Conservation (phyloP, 2,329 filamentous ascomycete species). For the Neodidymelliopsis sp. region DNA sequence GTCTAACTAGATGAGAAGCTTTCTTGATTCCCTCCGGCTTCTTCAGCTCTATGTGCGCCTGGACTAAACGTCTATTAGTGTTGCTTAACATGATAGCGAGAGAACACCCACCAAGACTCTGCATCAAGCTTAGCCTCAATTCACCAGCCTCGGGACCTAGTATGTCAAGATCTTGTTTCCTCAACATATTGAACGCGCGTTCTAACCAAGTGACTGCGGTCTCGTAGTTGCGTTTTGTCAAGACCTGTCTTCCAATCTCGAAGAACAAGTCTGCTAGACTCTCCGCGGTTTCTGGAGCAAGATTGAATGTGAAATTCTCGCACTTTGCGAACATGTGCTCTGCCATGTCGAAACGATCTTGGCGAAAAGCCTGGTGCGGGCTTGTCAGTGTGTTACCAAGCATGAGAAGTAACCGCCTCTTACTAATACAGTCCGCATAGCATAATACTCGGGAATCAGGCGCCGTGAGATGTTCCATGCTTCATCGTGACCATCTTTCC, state of each 20-base stretch:
- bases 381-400: background rate
- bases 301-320: slow-evolving; percentile 42
- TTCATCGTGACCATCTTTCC: slow-evolving; percentile 30
- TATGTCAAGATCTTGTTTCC: slow-evolving; percentile 61
- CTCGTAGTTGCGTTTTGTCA: slow-evolving; percentile 60
- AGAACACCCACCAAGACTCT: slow-evolving; percentile 54
- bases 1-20: slow-evolving; percentile 64
- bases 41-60: slow-evolving; percentile 60
- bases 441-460: slow-evolving; percentile 68
- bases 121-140: slow-evolving; percentile 70
- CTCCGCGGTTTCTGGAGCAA: slow-evolving; percentile 64
- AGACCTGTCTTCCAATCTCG: slow-evolving; percentile 71
- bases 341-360: slow-evolving; percentile 75
- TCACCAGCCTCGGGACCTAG: slow-evolving; percentile 68
- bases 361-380: slow-evolving; percentile 71
- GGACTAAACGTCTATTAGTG: slow-evolving; percentile 55
- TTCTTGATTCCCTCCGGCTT: slow-evolving; percentile 56
- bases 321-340: slow-evolving; percentile 78
- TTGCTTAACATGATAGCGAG: no score
- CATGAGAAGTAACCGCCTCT: slow-evolving; percentile 25
- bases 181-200: slow-evolving; percentile 68
- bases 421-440: slow-evolving; percentile 72
- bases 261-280: slow-evolving; percentile 72
- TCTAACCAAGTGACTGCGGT: slow-evolving; percentile 76
- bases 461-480: slow-evolving; percentile 43